These are phyloP conservation scores for Umbelopsis isabellina DNA, from an alignment of 192 early-diverging fungal species.

Conservation along the genomic window DNA sequence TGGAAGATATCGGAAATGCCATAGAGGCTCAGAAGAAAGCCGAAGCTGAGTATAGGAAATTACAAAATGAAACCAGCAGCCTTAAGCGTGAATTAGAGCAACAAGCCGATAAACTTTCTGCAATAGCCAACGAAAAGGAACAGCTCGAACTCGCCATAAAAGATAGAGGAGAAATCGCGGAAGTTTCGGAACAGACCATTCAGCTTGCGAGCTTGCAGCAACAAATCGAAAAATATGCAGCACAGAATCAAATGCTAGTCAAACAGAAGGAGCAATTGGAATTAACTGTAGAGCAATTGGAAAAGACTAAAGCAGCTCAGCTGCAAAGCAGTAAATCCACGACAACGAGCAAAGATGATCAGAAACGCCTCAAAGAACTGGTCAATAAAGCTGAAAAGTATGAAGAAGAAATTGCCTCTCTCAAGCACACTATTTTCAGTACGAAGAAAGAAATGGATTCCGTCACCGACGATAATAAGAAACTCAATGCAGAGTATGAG, in stretches of 20 bases:
- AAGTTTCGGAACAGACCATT: constrained; percentile 8
- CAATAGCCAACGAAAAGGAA: constrained; percentile 31
- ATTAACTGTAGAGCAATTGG: constrained; percentile 14
- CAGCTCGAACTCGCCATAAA: constrained; percentile 34
- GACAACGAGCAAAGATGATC: constrained; percentile 13
- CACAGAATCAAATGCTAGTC: constrained; percentile 41
- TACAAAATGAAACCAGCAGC: constrained; percentile 32
- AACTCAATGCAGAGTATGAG: constrained; percentile 52
- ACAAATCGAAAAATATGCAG: constrained; percentile 52
- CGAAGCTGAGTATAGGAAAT: constrained; percentile 26
- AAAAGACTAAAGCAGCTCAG: constrained; percentile 15
- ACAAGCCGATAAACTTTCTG: background rate
- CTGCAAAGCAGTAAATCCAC: background rate
- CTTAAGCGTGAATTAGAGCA: constrained; percentile 31
- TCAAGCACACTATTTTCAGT: constrained; percentile 57
- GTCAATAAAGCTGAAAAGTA: constrained; percentile 35
- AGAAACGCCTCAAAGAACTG: constrained; percentile 30
- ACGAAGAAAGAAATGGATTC: constrained; percentile 54
- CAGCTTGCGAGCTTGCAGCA: constrained; percentile 35
- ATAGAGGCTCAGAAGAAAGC: constrained; percentile 40
- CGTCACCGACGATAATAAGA: constrained; percentile 53
- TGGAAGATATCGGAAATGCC: constrained; percentile 29
- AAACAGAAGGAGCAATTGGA: constrained; percentile 38
- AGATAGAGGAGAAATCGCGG: background rate
- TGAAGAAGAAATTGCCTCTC: constrained; percentile 43